Evolutionary conservation across 768 basidiomycete genomes (phyloP).

Genomic region (Botryobasidium botryosum): DNA sequence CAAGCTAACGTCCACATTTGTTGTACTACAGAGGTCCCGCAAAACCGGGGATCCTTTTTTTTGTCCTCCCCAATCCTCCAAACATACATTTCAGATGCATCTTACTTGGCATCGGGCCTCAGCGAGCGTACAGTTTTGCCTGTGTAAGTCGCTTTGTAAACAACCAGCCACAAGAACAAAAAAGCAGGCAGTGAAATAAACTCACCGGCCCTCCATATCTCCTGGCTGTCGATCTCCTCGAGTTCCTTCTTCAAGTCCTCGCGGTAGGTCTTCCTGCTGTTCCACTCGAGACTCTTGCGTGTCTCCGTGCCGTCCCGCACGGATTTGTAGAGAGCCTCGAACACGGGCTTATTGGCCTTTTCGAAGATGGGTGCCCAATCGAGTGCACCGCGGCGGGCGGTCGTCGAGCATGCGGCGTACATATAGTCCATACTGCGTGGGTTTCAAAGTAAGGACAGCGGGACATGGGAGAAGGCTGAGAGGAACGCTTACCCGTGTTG

Average conservation of each 20-base stretch:
- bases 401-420: constrained; percentile 98
- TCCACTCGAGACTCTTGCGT: constrained; percentile 91
- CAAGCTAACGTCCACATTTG: too few relatives aligned
- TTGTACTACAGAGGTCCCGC: too few relatives aligned
- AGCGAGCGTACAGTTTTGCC: constrained; percentile 84
- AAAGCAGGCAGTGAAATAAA: constrained; percentile 8
- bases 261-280: constrained; percentile 81
- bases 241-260: constrained; percentile 84
- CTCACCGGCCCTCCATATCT: constrained; percentile 92
- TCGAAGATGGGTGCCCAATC: constrained; percentile 99
- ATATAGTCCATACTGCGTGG: constrained; percentile 75
- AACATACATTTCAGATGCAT: too few relatives aligned
- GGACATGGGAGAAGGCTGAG: background rate
- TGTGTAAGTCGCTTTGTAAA: constrained; percentile 13
- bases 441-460: background rate
- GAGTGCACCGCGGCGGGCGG: constrained; percentile 94
- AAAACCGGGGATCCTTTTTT: too few relatives aligned
- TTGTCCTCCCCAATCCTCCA: too few relatives aligned
- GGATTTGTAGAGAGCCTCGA: constrained; percentile 87
- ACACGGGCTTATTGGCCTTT: constrained; percentile 84
- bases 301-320: constrained; percentile 95
- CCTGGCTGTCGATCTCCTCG: constrained; percentile 89
- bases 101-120: constrained; percentile 75
- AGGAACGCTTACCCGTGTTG: constrained; percentile 54
- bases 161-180: constrained; percentile 1